Conservation (phyloP, 2,329 filamentous ascomycete species). For the Dactylellina drechsleri region DNA sequence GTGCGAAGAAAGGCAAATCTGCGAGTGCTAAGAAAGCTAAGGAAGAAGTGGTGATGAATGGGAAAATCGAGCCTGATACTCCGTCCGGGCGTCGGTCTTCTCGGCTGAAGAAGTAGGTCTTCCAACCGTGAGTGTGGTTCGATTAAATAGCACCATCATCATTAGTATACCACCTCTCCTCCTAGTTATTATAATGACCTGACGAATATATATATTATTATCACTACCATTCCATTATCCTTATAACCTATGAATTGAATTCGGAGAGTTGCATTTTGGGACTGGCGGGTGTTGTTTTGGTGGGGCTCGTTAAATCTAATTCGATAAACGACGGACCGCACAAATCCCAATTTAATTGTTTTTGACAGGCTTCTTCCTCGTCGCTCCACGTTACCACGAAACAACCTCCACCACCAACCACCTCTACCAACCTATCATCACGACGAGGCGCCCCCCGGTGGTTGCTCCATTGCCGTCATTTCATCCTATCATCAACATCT, state of each 20-base stretch:
- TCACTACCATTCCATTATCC: background rate
- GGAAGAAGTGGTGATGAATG: slow-evolving; percentile 30
- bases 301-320: slow-evolving; percentile 34
- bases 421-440: slow-evolving; percentile 2
- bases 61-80: slow-evolving; percentile 21
- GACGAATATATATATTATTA: slow-evolving; percentile 14
- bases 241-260: background rate
- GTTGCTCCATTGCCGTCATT: slow-evolving; percentile 19
- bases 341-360: slow-evolving; percentile 36
- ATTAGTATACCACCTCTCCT: too few relatives aligned
- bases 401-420: background rate
- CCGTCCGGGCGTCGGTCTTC: slow-evolving; percentile 39
- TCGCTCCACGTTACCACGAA: background rate
- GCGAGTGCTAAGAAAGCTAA: slow-evolving; percentile 7
- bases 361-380: slow-evolving; percentile 19
- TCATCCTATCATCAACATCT: background rate
- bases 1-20: slow-evolving; percentile 16
- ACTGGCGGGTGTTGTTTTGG: slow-evolving; percentile 47
- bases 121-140: slow-evolving; percentile 3
- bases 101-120: slow-evolving; percentile 35
- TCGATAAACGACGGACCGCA: slow-evolving; percentile 34
- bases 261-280: slow-evolving; percentile 44
- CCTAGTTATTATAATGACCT: too few relatives aligned
- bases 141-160: too few relatives aligned
- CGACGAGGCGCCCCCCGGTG: slow-evolving; percentile 11